Evolutionary conservation across 495 filamentous ascomycete species (phyloP).

Genomic region (Sphaerosporella brunnea): DNA sequence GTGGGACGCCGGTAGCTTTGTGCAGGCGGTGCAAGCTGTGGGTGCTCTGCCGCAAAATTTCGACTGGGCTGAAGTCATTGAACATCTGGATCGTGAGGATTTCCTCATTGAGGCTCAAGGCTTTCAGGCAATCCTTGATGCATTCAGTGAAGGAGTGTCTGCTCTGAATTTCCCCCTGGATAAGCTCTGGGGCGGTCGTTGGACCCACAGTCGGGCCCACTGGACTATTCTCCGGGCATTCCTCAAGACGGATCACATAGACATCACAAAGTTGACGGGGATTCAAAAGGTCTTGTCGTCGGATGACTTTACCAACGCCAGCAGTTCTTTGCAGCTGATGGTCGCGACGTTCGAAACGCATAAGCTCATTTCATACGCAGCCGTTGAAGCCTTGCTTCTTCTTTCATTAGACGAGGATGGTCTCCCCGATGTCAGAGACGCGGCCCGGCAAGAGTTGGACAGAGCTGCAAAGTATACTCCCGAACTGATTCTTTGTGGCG

Average conservation of each 20-base stretch:
- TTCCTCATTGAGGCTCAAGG: slow-evolving; percentile 52
- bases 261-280: slow-evolving; percentile 63
- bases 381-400: slow-evolving; percentile 63
- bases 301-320: slow-evolving; percentile 57
- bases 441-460: slow-evolving; percentile 21
- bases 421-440: slow-evolving; percentile 18
- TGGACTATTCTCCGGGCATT: slow-evolving; percentile 79
- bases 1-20: slow-evolving; percentile 57
- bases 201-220: slow-evolving; percentile 71
- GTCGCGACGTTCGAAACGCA: slow-evolving; percentile 63
- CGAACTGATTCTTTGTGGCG: slow-evolving; percentile 25
- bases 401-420: slow-evolving; percentile 46
- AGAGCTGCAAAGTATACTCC: slow-evolving; percentile 25
- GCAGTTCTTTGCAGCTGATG: slow-evolving; percentile 48
- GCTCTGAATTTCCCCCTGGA: slow-evolving; percentile 41
- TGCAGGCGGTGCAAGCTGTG: slow-evolving; percentile 41
- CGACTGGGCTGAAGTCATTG: slow-evolving; percentile 66
- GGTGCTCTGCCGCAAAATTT: slow-evolving; percentile 39
- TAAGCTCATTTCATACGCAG: slow-evolving; percentile 73
- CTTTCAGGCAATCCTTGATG: slow-evolving; percentile 61
- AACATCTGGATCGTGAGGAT: slow-evolving; percentile 63
- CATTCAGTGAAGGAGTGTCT: slow-evolving; percentile 51
- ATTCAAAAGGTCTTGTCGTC: slow-evolving; percentile 59
- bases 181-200: slow-evolving; percentile 82
- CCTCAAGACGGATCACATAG: slow-evolving; percentile 50